Conservation (phyloP, 1,284 basidiomycete species). For the Sporisorium scitamineum region DNA sequence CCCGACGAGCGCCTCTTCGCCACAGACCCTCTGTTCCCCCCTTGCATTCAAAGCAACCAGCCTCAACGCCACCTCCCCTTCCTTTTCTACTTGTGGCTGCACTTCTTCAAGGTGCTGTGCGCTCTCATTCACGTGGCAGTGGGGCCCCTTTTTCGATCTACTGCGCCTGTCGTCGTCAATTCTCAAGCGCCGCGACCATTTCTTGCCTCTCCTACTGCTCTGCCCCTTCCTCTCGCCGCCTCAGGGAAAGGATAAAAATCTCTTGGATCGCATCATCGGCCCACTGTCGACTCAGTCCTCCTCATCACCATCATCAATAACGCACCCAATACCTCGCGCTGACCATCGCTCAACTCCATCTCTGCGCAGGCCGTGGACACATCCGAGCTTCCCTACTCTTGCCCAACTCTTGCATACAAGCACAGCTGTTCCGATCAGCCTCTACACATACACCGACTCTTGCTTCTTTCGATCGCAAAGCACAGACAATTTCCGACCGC, state of each 20-base stretch:
- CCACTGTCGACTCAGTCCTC: not conserved
- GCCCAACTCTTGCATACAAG: not conserved
- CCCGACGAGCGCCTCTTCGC: not conserved
- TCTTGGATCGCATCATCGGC: not conserved
- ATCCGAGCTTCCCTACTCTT: not conserved
- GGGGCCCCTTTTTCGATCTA: conserved; percentile 1
- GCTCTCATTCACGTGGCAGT: not conserved
- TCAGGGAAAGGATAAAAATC: not conserved
- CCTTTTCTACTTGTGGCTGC: not conserved
- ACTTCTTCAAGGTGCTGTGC: not conserved
- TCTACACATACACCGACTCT: not conserved
- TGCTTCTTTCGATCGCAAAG: not conserved
- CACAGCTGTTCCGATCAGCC: not conserved
- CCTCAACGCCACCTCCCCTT: not conserved
- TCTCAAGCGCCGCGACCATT: not conserved
- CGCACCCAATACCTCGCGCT: not conserved
- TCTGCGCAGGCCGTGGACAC: conserved; percentile 18
- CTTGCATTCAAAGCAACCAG: not conserved
- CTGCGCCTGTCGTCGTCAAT: not conserved
- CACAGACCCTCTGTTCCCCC: not conserved
- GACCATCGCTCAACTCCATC: not conserved
- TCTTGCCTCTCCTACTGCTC: not conserved
- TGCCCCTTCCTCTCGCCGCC: not conserved
- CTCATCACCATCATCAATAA: not conserved
- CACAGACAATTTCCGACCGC: not conserved